Evolutionary conservation across 495 filamentous ascomycete species (phyloP).

Genomic region (Collariella sp.): DNA sequence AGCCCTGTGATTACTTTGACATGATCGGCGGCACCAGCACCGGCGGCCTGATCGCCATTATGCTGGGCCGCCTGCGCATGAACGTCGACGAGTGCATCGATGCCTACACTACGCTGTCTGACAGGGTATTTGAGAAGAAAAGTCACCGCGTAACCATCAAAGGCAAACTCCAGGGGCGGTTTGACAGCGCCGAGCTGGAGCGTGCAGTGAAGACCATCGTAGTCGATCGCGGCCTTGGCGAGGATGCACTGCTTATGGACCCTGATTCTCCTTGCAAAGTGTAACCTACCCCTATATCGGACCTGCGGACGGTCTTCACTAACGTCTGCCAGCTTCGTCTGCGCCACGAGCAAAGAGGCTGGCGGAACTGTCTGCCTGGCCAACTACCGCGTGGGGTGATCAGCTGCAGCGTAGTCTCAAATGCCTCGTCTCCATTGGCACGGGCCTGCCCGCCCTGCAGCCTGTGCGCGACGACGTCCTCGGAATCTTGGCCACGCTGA

Average conservation of each 20-base stretch:
- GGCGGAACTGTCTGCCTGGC: constrained; percentile 36
- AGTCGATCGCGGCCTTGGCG: constrained; percentile 24
- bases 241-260: constrained; percentile 37
- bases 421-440: constrained; percentile 43
- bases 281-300: constrained; percentile 19
- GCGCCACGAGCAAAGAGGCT: constrained; percentile 37
- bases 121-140: constrained; percentile 33
- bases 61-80: constrained; percentile 36
- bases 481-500: constrained; percentile 23
- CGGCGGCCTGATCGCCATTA: constrained; percentile 32
- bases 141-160: constrained; percentile 28
- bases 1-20: constrained; percentile 42
- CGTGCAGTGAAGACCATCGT: constrained; percentile 36
- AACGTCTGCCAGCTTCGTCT: constrained; percentile 39
- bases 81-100: constrained; percentile 41
- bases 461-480: constrained; percentile 23
- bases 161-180: constrained; percentile 30
- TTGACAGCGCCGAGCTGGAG: constrained; percentile 35
- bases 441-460: constrained; percentile 31
- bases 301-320: neutral
- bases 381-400: constrained; percentile 35
- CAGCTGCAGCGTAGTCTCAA: constrained; percentile 29
- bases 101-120: constrained; percentile 32
- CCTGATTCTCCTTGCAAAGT: constrained; percentile 25
- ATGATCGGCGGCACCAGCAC: constrained; percentile 31